Evolutionary conservation across 129 eudicot species (phyloP), one percentile per base, ranked within the genome.

Genomic region (Flaveria brownii): DNA sequence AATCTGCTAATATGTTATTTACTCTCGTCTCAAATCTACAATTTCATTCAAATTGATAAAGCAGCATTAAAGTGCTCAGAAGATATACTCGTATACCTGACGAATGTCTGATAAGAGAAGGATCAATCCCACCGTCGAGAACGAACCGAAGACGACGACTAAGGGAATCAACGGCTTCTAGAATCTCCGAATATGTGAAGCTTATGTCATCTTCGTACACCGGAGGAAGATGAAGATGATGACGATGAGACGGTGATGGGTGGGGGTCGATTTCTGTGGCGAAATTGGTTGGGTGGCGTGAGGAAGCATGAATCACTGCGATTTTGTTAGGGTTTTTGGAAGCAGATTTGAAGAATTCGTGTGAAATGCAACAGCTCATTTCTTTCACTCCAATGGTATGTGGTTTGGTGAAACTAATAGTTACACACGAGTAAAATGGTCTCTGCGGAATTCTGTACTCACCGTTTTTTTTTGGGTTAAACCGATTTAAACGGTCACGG

Each of bases 251-350:
- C 80, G 18, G 36, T 30, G 36, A 30, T 30, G 36, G 36, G 5
- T 30, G 36, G 4, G 5, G 36, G 36, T 30, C 3, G 36, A 30
- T 30, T 30, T 5, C 36, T 25, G 26, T 25, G 26, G 64, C 79
- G 68, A 57, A 80, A 14, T 75, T 77, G 61, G 74, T 69, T 11
- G 50, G 72, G 70, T 33, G 73, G 57, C 67, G 22, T 11, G 56
- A 55, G 36, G 73, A 79, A 63, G 98, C 86, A 30, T 87, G 98
- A 28, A 93, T 87, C n/a, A 90, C 92, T 47, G 98, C 96, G 68
- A 85, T 68, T 78, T 88, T 90, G 60, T 63, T 68, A 33, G 97
- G 96, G 82, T 30, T 68, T 30, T 67, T 72, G 54, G 89, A 75
- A 55, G 93, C 97, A 2, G 87, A 81, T 46, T 78, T 81, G 75